Evolutionary conservation across 345 rosid species (phyloP).

Genomic region (Draba incana): DNA sequence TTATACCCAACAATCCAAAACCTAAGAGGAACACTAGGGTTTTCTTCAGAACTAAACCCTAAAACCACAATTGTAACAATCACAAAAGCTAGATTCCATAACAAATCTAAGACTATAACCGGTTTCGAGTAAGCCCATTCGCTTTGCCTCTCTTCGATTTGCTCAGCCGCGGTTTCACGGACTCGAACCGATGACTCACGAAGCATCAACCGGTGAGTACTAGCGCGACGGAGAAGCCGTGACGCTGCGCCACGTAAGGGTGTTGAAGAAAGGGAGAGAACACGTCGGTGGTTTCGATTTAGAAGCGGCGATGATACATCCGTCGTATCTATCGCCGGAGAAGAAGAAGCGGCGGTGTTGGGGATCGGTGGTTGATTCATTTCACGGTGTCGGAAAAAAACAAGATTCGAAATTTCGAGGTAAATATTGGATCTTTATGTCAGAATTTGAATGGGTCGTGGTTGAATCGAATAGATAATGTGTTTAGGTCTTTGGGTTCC

Average conservation of each 20-base stretch:
- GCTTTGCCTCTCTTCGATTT: slow-evolving; percentile 76
- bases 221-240: slow-evolving; percentile 70
- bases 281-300: slow-evolving; percentile 49
- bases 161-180: slow-evolving; percentile 83
- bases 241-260: slow-evolving; percentile 65
- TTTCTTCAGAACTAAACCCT: slow-evolving; percentile 53
- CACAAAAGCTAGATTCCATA: slow-evolving; percentile 72
- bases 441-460: background rate
- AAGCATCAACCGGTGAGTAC: slow-evolving; percentile 73
- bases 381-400: background rate
- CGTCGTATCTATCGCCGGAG: slow-evolving; percentile 31
- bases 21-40: slow-evolving; percentile 64
- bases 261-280: slow-evolving; percentile 49
- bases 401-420: too few species aligned
- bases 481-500: background rate
- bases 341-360: slow-evolving; percentile 25
- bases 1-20: slow-evolving; percentile 70
- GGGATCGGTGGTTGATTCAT: slow-evolving; percentile 44
- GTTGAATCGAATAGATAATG: slow-evolving; percentile 20
- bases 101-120: slow-evolving; percentile 59
- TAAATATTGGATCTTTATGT: slow-evolving; percentile 22
- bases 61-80: slow-evolving; percentile 49
- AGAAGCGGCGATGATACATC: slow-evolving; percentile 54
- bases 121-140: slow-evolving; percentile 82
- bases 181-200: slow-evolving; percentile 78